Base-by-base conservation (phyloP, 805 yeast species). In the Scheffersomyces amazonensis region DNA sequence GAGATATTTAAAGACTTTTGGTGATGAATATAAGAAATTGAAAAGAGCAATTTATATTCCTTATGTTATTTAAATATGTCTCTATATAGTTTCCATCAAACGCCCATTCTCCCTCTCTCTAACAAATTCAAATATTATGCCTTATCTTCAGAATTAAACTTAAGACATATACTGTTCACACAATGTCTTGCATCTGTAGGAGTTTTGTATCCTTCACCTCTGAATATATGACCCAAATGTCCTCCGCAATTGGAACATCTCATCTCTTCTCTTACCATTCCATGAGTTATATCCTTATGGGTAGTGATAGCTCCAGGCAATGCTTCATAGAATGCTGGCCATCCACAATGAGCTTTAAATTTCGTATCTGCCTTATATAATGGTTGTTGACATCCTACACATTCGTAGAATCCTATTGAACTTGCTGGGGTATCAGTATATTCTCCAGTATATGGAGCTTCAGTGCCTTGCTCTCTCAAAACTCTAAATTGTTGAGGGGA, bases 271-370 rank as follows among this genome's bases (percentile, higher is more conserved):
- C 99, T 73, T 11, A 66, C 69, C 93, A 84, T 89, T 0, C 98
- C 98, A 35, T 66, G 62, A 6, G 82, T 60, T 0, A 40, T 52
- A 59, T 93, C 99, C 15, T 67, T 71, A 41, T 74, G 62, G 10
- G 83, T 69, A 16, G 61, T 71, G 28, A 93, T 73, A 5, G 96
- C 73, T 0, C 89, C 90, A 0, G 96, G 95, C 28, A 87, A 67
- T 1, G 95, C 96, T 41, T 87, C 84, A 60, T 83, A 91, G 61
- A 93, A 93, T 0, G 96, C 90, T 1, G 99, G 99, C 99, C 99
- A 93, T 2, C 99, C 99, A 61, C 99, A 93, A 37, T 88, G 88
- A 10, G 96, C 79, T 41, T 83, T 81, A 52, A 93, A 93, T 60
- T 93, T 91, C 3, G 96, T 76, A 22, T 73, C 67, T 20, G 96